phyloP scores from a whole-genome alignment of 345 rosid species.

The Aethionema arabicum region DNA sequence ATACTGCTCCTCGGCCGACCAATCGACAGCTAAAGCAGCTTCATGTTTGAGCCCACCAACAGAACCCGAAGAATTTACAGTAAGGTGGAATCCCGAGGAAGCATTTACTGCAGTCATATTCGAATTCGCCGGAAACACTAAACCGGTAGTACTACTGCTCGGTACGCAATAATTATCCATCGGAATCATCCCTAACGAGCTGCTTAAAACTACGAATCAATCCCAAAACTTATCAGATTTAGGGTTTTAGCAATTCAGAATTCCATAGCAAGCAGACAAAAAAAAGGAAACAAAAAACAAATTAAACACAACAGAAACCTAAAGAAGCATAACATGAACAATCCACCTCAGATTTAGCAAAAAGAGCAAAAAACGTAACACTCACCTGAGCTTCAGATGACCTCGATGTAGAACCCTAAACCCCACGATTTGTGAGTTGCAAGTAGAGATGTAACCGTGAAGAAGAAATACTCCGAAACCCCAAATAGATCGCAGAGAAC shows the following conservation, averaged over 20 bases:
- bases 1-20: conserved; percentile 82
- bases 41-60: conserved; percentile 41
- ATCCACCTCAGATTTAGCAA: conserved; percentile 30
- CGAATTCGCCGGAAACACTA: conserved; percentile 35
- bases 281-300: background rate
- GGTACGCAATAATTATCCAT: conserved; percentile 36
- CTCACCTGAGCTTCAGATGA: conserved; percentile 1
- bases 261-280: background rate
- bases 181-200: conserved; percentile 31
- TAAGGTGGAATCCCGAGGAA: conserved; percentile 32
- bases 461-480: background rate
- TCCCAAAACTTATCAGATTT: conserved; percentile 12
- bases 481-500: conserved; percentile 4
- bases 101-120: conserved; percentile 10
- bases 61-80: conserved; percentile 31
- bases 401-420: conserved; percentile 30
- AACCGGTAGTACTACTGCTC: conserved; percentile 33
- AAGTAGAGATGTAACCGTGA: conserved; percentile 20
- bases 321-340: background rate
- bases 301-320: background rate
- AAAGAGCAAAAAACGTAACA: background rate
- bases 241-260: conserved; percentile 21
- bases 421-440: background rate
- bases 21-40: conserved; percentile 67
- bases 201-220: conserved; percentile 5